Evolutionary conservation across 768 basidiomycete species (phyloP), one percentile per base, ranked within the genome.

Genomic region (Boletus insuetus): DNA sequence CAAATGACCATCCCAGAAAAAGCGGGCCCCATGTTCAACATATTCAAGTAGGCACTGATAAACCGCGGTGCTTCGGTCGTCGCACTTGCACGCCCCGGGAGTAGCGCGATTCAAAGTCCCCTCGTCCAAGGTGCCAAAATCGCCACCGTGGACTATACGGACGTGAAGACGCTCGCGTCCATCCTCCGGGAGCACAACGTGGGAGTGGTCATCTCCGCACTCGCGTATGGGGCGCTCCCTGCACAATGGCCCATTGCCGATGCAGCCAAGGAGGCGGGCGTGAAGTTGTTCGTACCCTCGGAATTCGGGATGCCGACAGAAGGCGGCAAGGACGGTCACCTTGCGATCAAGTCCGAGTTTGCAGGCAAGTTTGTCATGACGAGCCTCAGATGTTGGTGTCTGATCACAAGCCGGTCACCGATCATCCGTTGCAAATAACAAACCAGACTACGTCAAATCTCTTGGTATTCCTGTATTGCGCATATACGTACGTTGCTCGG

Each of bases 221-320:
- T 75, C 38, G 67, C 69, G 16, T 65, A 61, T 3, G 65, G 60
- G 8, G 73, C 63, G 8, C 58, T 69, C 14, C 40, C 50, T 3
- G 58, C 57, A 7, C 73, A 74, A 48, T 58, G 58, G 26, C 41
- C 58, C 2, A 51, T 76, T 35, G 73, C 68, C 14, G 68, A 71
- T 8, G 75, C 75, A 14, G 71, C 75, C 24, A 73, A 72, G 52
- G 62, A 59, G 37, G 74, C 74, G 0, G 68, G 64, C 1, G 72
- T 76, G 19, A 71, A 72, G 56, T 39, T 77, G 46, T 75, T 76
- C 46, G 73, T 73, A n/a, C 73, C 75, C 13, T 69, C 68, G 19
- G 75, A 76, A 51, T 76, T 62, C 31, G 72, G 75, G 20, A 63
- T 73, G 58, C 66, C 72, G 14, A 75, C 67, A 0, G 66, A 68